Evolutionary conservation across 208 protist genomes (phyloP), one percentile per base, ranked within the genome.

Genomic region (Leishmania braziliensis): DNA sequence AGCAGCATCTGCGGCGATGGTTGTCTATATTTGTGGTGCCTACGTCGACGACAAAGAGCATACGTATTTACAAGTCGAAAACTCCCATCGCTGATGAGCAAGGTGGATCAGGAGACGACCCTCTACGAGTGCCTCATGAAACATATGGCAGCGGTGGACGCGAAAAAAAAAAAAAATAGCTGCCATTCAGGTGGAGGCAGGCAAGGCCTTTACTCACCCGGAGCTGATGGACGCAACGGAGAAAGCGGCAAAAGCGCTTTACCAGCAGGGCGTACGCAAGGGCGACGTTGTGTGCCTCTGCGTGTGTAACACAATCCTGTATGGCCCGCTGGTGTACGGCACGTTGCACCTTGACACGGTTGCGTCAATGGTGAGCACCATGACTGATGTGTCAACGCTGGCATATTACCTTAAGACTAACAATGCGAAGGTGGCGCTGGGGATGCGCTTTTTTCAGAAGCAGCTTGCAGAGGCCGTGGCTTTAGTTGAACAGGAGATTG

Each of bases 181-280:
- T 5, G 79, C 53, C 26, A 71, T 87, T 43, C 88, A 91, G 66
- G 82, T 53, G 18, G 88, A 91, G 75, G 89, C 82, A 39, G 78
- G 78, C 0, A 76, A 89, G 66, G 50, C 74, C 16, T 65, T 84
- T 43, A 83, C 78, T 33, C 89, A 82, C 70, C 80, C 78, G 62
- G 70, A 91, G 78, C 65, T 91, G 53, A 78, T 70, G 20, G 26
- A 56, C 43, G 77, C 78, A 20, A 86, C 83, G 18, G 82, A 88
- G 60, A 70, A 81, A 51, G 70, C 87, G 18, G 81, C 87, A 29
- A 77, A 78, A 69, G 62, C 82, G 3, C 79, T 92, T 20, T 89
- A 92, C 78, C 79, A 88, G 66, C 66, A 84, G n/a, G 78, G 81
- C 23, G 77, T 90, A 43, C 89, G 89, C n/a, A 84, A 86, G 63